phyloP scores from a whole-genome alignment of 805 yeast species.

The Cyberlindnera subsufficiens region DNA sequence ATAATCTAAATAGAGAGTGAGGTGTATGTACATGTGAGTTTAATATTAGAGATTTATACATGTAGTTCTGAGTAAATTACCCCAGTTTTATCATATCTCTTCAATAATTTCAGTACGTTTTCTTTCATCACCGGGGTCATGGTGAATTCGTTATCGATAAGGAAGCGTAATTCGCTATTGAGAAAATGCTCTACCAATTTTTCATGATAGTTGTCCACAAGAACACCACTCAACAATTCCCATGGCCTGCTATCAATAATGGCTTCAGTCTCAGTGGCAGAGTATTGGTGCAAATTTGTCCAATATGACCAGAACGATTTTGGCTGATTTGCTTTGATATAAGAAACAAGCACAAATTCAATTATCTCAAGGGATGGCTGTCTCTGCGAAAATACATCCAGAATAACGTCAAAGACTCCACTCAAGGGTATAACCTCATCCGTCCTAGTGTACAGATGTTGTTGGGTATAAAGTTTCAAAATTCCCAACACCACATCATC shows the following conservation, averaged over 20 bases:
- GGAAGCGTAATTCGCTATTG: slow-evolving; percentile 6
- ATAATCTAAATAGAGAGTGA: slow-evolving; percentile 34
- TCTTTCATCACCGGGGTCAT: slow-evolving; percentile 3
- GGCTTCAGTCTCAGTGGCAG: background rate
- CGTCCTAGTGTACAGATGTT: slow-evolving; percentile 9
- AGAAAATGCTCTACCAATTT: slow-evolving; percentile 12
- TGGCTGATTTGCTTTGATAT: slow-evolving; percentile 12
- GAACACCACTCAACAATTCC: slow-evolving; percentile 9
- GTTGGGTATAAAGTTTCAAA: slow-evolving; percentile 18
- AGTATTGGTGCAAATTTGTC: slow-evolving; percentile 8
- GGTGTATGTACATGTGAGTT: slow-evolving; percentile 4
- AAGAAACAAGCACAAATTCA: slow-evolving; percentile 17
- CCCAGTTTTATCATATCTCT: slow-evolving; percentile 12
- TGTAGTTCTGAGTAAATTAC: slow-evolving; percentile 10
- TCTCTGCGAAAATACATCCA: slow-evolving; percentile 8
- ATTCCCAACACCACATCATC: slow-evolving; percentile 12
- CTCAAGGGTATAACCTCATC: slow-evolving; percentile 9
- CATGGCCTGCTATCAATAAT: slow-evolving; percentile 20
- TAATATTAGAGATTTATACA: background rate
- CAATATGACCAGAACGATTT: slow-evolving; percentile 16
- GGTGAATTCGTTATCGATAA: slow-evolving; percentile 4
- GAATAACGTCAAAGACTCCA: slow-evolving; percentile 8
- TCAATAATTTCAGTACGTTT: slow-evolving; percentile 2
- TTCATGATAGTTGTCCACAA: slow-evolving; percentile 12
- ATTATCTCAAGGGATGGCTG: slow-evolving; percentile 3